Evolutionary conservation across 805 yeast species (phyloP).

Genomic region (Ogataea methanolica): DNA sequence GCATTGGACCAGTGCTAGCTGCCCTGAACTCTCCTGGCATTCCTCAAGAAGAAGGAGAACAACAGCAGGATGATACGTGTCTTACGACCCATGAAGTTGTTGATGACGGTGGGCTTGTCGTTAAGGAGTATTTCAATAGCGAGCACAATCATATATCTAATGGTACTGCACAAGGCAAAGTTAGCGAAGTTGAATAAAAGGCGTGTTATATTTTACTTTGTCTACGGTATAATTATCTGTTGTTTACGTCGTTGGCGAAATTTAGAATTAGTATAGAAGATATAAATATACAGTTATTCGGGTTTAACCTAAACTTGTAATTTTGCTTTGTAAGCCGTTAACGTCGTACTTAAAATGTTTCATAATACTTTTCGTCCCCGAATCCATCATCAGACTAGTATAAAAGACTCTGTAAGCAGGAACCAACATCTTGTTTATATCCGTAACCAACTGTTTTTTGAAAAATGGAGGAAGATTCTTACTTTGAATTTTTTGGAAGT

Average conservation of each 20-base stretch:
- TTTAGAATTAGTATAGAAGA: too few species aligned
- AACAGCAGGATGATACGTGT: background rate
- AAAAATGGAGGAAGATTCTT: slow-evolving; percentile 35
- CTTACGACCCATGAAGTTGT: background rate
- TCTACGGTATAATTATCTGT: background rate
- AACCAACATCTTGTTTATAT: slow-evolving; percentile 63
- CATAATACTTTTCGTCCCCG: slow-evolving; percentile 62
- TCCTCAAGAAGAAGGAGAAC: background rate
- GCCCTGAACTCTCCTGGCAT: slow-evolving; percentile 2
- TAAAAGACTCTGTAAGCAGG: slow-evolving; percentile 85
- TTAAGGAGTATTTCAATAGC: background rate
- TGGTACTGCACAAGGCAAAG: too few species aligned
- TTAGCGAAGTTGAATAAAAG: too few species aligned
- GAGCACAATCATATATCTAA: too few species aligned
- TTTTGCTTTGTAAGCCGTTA: slow-evolving; percentile 29
- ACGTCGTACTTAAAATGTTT: slow-evolving; percentile 68
- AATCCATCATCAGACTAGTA: slow-evolving; percentile 67
- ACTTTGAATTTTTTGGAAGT: slow-evolving; percentile 59
- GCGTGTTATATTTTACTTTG: too few species aligned
- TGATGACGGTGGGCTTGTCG: background rate
- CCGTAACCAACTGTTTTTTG: slow-evolving; percentile 59
- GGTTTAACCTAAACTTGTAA: slow-evolving; percentile 27
- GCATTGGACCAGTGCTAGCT: slow-evolving; percentile 24
- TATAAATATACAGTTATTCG: too few species aligned
- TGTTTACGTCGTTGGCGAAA: background rate